These are phyloP conservation scores for Ehretia macrophylla DNA, from an alignment of 257 asterid species.

Conservation along the genomic window DNA sequence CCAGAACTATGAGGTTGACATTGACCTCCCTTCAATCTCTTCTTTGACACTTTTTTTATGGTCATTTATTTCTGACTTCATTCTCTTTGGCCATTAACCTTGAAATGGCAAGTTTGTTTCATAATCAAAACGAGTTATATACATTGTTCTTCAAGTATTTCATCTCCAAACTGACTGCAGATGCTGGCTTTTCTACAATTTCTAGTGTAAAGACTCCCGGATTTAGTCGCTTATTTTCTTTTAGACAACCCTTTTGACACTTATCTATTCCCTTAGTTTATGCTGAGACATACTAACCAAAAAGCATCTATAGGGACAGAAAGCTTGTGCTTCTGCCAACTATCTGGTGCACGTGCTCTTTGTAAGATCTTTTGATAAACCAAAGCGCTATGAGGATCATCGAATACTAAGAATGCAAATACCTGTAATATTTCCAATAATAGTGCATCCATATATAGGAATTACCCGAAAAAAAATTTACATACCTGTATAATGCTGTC, in stretches of 20 bases:
- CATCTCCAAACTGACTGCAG: background rate
- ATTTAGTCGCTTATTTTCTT: background rate
- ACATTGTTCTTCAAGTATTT: background rate
- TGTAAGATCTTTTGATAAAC: background rate
- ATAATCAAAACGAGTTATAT: background rate
- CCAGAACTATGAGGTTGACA: too few relatives aligned
- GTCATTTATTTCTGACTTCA: too few relatives aligned
- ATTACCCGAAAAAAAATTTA: too few relatives aligned
- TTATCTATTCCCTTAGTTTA: too few relatives aligned
- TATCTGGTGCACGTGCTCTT: background rate
- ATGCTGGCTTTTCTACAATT: background rate
- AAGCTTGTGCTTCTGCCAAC: too few relatives aligned
- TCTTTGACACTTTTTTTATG: background rate
- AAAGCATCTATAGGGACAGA: too few relatives aligned
- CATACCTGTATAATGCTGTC: slow-evolving; percentile 8
- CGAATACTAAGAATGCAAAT: too few relatives aligned
- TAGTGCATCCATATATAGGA: too few relatives aligned
- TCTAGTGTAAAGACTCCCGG: background rate
- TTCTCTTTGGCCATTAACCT: background rate
- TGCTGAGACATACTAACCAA: too few relatives aligned
- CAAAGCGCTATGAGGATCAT: background rate
- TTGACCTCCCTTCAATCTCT: too few relatives aligned
- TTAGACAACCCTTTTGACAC: background rate
- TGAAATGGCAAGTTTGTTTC: background rate
- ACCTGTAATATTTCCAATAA: too few relatives aligned